Conservation (phyloP, 768 basidiomycete genomes). For the Collybia mongolica region DNA sequence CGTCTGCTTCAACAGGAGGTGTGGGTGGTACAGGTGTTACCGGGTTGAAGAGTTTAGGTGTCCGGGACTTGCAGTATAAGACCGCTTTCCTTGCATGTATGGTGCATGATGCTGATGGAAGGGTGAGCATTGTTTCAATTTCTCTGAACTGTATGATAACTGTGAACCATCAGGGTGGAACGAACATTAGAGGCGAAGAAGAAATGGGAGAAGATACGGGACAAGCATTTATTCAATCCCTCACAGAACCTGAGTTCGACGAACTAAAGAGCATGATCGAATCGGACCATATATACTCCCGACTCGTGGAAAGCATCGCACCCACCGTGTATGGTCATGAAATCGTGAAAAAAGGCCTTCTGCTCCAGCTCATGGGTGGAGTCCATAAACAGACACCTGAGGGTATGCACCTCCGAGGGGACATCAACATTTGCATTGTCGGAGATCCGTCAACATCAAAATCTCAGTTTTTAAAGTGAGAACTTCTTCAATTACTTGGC, state of each 20-base stretch:
- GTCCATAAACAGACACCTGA: slow-evolving; percentile 96
- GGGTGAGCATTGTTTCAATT: slow-evolving; percentile 50
- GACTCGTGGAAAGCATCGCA: slow-evolving; percentile 92
- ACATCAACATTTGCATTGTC: slow-evolving; percentile 97
- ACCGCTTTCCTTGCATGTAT: slow-evolving; percentile 98
- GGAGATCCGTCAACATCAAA: slow-evolving; percentile 98
- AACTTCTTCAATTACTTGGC: slow-evolving; percentile 7
- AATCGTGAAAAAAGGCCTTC: slow-evolving; percentile 96
- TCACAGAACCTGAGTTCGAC: slow-evolving; percentile 93
- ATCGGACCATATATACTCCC: slow-evolving; percentile 90
- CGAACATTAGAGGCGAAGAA: slow-evolving; percentile 88
- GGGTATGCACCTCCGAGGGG: slow-evolving; percentile 97
- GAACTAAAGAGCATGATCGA: slow-evolving; percentile 95
- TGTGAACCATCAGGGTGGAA: slow-evolving; percentile 54
- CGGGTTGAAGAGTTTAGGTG: slow-evolving; percentile 91
- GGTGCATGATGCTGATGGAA: slow-evolving; percentile 88
- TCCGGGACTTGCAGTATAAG: slow-evolving; percentile 95
- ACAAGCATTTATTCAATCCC: slow-evolving; percentile 82
- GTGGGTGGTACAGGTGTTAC: slow-evolving; percentile 84
- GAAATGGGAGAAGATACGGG: slow-evolving; percentile 76
- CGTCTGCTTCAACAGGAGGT: slow-evolving; percentile 56
- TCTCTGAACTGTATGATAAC: no score
- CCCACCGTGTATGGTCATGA: slow-evolving; percentile 99
- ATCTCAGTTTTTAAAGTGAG: slow-evolving; percentile 97
- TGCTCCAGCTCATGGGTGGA: slow-evolving; percentile 97